Conservation (phyloP, 768 basidiomycete species). For the Serendipita sp. region DNA sequence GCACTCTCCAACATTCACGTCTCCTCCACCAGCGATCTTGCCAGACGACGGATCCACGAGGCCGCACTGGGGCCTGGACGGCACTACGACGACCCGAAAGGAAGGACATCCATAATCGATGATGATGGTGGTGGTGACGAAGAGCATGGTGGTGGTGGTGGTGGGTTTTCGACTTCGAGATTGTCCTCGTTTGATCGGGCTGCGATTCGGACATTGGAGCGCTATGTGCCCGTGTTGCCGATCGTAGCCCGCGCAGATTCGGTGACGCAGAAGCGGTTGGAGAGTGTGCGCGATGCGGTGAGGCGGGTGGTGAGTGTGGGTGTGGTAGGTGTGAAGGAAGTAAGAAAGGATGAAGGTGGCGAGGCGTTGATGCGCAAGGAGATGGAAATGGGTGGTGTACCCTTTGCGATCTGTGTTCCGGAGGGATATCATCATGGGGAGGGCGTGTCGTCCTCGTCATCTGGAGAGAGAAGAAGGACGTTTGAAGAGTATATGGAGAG, state of each 20-base stretch:
- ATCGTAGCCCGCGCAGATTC: background rate
- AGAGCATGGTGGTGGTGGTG: background rate
- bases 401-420: constrained; percentile 74
- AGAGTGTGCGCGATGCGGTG: background rate
- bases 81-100: background rate
- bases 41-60: background rate
- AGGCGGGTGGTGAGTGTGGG: background rate
- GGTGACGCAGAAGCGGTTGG: background rate
- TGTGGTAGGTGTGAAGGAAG: no score
- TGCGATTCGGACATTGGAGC: background rate
- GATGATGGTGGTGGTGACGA: no score
- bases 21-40: no score
- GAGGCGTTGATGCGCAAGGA: background rate
- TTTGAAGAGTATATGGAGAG: background rate
- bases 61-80: background rate
- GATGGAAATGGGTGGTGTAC: constrained; percentile 25
- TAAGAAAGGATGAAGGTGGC: background rate
- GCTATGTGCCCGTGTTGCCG: background rate
- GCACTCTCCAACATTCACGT: background rate
- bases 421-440: constrained; percentile 76
- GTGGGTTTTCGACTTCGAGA: no score
- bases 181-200: no score
- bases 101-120: background rate
- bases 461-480: background rate
- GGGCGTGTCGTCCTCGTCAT: constrained; percentile 42